Evolutionary conservation across 306 rosid species (phyloP).

Genomic region (Vicia sativa): DNA sequence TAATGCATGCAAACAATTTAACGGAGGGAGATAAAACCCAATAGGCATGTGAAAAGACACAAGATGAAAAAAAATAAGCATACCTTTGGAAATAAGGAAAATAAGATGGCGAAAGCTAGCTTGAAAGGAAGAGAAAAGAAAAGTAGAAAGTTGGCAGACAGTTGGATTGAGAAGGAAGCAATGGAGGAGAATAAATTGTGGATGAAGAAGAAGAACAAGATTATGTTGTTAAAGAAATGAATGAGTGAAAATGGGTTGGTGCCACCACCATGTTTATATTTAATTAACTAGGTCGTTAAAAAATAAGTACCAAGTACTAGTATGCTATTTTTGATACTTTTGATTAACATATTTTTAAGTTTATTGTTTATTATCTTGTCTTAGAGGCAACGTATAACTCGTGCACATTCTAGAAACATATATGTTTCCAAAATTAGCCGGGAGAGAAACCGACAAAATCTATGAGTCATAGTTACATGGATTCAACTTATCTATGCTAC

Average conservation of each 20-base stretch:
- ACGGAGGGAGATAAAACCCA: conserved; percentile 15
- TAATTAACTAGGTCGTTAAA: background rate
- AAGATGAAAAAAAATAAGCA: background rate
- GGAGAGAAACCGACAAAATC: no score
- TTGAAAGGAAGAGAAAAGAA: conserved; percentile 6
- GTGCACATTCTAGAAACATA: no score
- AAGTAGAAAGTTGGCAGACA: background rate
- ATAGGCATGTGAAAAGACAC: conserved; percentile 5
- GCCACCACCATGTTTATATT: conserved; percentile 30
- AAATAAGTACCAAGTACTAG: no score
- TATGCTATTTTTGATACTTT: no score
- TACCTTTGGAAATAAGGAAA: conserved; percentile 33
- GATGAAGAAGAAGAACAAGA: conserved; percentile 20
- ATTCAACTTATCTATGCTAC: no score
- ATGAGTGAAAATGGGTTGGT: conserved; percentile 29
- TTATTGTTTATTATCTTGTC: no score
- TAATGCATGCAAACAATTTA: conserved; percentile 26
- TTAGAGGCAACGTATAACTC: no score
- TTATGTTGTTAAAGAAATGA: background rate
- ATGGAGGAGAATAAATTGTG: conserved; percentile 42
- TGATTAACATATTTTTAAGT: no score
- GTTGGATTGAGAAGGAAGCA: conserved; percentile 20
- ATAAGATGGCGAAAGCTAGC: background rate
- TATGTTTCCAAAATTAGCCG: no score
- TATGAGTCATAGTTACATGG: no score